These are phyloP conservation scores for Syzygium grande DNA, from an alignment of 345 rosid genomes.

Conservation along the genomic window DNA sequence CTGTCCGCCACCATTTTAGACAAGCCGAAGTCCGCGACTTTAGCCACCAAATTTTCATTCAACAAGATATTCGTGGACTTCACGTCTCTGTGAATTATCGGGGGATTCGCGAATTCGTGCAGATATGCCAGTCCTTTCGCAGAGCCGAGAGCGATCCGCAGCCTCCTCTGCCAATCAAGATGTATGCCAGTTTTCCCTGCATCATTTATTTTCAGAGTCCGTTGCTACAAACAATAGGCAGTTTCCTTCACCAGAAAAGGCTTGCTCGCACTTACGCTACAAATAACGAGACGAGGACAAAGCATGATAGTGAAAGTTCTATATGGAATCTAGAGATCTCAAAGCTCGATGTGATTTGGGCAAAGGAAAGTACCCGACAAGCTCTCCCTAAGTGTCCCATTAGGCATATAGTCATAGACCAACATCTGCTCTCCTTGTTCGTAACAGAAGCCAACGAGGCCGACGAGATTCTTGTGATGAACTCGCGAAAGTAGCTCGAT, in stretches of 20 bases:
- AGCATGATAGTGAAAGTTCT: neutral
- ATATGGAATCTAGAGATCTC: neutral
- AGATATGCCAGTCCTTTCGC: slow-evolving; percentile 23
- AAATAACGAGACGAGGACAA: neutral
- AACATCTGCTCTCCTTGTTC: slow-evolving; percentile 96
- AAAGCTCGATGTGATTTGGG: neutral
- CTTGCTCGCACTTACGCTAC: neutral
- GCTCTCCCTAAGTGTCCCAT: slow-evolving; percentile 76
- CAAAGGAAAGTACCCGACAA: slow-evolving; percentile 40
- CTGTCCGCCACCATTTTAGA: slow-evolving; percentile 10
- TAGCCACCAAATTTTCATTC: slow-evolving; percentile 12
- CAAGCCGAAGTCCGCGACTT: slow-evolving; percentile 24
- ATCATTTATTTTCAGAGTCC: neutral
- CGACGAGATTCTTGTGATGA: slow-evolving; percentile 91
- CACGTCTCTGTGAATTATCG: slow-evolving; percentile 23
- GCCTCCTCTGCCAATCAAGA: slow-evolving; percentile 15
- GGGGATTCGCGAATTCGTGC: slow-evolving; percentile 22
- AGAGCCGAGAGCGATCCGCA: slow-evolving; percentile 14
- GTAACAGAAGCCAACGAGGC: slow-evolving; percentile 85
- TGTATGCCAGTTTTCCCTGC: slow-evolving; percentile 11
- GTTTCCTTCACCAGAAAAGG: neutral
- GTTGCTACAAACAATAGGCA: neutral
- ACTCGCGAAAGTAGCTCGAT: slow-evolving; percentile 92
- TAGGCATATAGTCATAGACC: slow-evolving; percentile 82
- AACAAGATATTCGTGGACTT: slow-evolving; percentile 20